Conservation (phyloP, 371 early-diverging fungal species). For the Mortierella sp. region DNA sequence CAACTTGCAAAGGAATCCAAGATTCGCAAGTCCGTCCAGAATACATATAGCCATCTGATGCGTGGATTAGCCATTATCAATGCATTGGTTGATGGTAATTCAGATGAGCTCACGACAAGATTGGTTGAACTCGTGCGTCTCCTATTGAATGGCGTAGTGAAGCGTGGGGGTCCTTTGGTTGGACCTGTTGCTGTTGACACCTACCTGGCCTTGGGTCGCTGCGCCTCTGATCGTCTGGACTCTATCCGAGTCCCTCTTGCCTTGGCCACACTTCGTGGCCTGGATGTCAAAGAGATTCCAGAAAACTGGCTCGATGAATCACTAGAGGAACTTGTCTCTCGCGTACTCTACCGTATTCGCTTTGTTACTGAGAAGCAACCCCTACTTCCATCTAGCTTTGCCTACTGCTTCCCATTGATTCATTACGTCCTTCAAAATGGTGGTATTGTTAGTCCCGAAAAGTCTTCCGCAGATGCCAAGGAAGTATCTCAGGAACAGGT, state of each 20-base stretch:
- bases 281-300: slow-evolving; percentile 73
- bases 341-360: slow-evolving; percentile 83
- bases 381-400: slow-evolving; percentile 80
- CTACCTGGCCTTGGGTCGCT: slow-evolving; percentile 66
- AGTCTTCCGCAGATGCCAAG: slow-evolving; percentile 64
- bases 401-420: slow-evolving; percentile 87
- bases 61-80: slow-evolving; percentile 76
- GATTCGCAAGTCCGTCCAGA: slow-evolving; percentile 77
- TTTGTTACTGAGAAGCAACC: slow-evolving; percentile 74
- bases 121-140: slow-evolving; percentile 64
- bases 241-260: slow-evolving; percentile 66
- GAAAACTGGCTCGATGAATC: slow-evolving; percentile 79
- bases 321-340: slow-evolving; percentile 71
- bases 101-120: slow-evolving; percentile 58
- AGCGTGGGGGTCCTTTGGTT: slow-evolving; percentile 69
- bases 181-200: slow-evolving; percentile 70
- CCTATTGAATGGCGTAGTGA: slow-evolving; percentile 64
- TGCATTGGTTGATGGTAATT: slow-evolving; percentile 75
- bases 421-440: slow-evolving; percentile 77
- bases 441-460: slow-evolving; percentile 67
- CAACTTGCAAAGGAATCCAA: slow-evolving; percentile 84
- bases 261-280: slow-evolving; percentile 78
- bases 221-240: slow-evolving; percentile 64
- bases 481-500: slow-evolving; percentile 80
- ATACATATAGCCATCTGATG: slow-evolving; percentile 61